A percentile compares a stretch with the other conserved stretches of the same genome.
Evolutionary conservation across 768 basidiomycete species (phyloP).

Genomic region (Pulveroboletus sp.): DNA sequence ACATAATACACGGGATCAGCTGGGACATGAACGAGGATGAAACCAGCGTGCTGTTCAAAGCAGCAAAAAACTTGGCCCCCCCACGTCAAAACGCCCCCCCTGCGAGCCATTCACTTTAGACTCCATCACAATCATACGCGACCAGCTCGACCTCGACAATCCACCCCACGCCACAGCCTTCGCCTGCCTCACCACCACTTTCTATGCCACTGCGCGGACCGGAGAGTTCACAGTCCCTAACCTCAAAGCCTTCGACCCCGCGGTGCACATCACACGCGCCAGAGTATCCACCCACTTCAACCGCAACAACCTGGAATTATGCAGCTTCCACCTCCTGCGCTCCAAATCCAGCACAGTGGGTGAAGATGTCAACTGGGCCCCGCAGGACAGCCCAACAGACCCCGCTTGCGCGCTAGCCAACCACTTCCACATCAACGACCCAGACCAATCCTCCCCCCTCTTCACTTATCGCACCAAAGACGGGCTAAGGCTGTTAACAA

Average conservation of each 20-base stretch:
- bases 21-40: slow-evolving; percentile 16
- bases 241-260: neutral
- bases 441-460: neutral
- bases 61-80: slow-evolving; percentile 9
- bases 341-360: neutral
- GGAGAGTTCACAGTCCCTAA: slow-evolving; percentile 14
- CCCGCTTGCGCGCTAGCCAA: neutral
- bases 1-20: slow-evolving; percentile 20
- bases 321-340: neutral
- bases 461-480: neutral
- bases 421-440: neutral
- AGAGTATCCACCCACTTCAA: neutral
- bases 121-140: neutral
- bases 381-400: neutral
- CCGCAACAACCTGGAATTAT: neutral
- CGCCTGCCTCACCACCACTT: slow-evolving; percentile 38
- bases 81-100: slow-evolving; percentile 4
- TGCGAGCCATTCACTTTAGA: slow-evolving; percentile 11
- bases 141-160: neutral
- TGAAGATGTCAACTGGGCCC: neutral
- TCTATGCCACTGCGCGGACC: slow-evolving; percentile 32
- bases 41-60: slow-evolving; percentile 13
- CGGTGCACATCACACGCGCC: neutral
- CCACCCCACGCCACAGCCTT: slow-evolving; percentile 36
- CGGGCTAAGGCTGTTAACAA: too few species aligned